Conservation (phyloP, 257 asterid genomes). For the Penstemon davidsonii region DNA sequence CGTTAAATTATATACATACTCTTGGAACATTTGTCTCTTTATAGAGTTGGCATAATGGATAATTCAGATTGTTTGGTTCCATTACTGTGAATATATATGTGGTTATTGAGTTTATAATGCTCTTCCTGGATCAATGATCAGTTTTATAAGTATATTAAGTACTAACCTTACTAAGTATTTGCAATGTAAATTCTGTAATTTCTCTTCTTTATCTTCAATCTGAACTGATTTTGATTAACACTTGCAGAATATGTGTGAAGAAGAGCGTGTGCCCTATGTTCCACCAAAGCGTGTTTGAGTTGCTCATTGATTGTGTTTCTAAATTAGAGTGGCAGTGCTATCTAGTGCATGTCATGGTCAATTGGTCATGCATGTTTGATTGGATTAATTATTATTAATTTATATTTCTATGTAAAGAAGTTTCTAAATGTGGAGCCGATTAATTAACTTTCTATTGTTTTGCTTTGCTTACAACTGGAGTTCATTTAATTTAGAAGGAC, state of each 20-base stretch:
- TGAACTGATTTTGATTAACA: background rate
- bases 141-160: background rate
- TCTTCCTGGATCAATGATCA: background rate
- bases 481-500: no score
- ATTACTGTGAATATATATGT: background rate
- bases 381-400: no score
- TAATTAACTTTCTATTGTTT: no score
- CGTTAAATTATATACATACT: no score
- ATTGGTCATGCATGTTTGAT: no score
- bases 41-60: no score
- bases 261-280: conserved; percentile 62
- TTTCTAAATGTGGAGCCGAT: no score
- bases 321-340: background rate
- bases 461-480: no score
- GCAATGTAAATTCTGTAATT: background rate
- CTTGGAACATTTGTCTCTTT: no score
- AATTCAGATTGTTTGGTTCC: background rate
- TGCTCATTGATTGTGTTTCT: conserved; percentile 1
- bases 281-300: conserved; percentile 68
- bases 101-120: background rate
- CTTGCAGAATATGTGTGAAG: conserved; percentile 61
- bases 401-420: no score
- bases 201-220: background rate
- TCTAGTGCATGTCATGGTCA: no score
- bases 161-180: background rate